Evolutionary conservation across 2,329 filamentous ascomycete species (phyloP).

Genomic region (Ceratocystis harringtonii): DNA sequence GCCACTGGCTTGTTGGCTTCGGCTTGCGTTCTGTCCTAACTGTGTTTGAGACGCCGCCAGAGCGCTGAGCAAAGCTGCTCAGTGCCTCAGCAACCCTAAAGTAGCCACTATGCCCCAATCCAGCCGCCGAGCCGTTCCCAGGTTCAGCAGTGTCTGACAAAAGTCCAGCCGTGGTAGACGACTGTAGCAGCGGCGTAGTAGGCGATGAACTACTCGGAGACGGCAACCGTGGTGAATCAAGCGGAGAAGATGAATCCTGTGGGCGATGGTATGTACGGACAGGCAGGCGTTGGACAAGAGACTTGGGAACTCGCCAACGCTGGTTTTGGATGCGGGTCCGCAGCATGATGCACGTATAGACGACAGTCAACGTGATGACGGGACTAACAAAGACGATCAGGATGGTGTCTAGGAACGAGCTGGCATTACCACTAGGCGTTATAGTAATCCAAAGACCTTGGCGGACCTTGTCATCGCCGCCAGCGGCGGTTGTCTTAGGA

Average conservation of each 20-base stretch:
- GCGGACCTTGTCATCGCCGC: conserved; percentile 29
- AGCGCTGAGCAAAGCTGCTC: conserved; percentile 28
- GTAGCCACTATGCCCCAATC: conserved; percentile 14
- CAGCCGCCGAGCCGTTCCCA: conserved; percentile 42
- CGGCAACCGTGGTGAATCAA: conserved; percentile 41
- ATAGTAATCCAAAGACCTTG: conserved; percentile 94
- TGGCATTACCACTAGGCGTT: conserved; percentile 67
- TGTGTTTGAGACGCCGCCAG: neutral
- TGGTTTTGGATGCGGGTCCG: conserved; percentile 77
- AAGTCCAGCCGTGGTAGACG: conserved; percentile 22
- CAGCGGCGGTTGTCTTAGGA: neutral
- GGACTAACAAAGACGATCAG: conserved; percentile 95
- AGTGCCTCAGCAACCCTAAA: neutral
- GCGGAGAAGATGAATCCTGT: conserved; percentile 36
- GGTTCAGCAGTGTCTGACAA: conserved; percentile 20
- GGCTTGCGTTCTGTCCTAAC: neutral
- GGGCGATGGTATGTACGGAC: conserved; percentile 92
- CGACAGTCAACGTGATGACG: conserved; percentile 77
- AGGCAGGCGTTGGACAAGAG: conserved; percentile 83
- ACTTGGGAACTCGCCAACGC: conserved; percentile 94
- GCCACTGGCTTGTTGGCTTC: conserved; percentile 36
- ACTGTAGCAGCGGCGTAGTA: conserved; percentile 66
- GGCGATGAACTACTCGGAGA: conserved; percentile 53
- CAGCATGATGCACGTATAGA: conserved; percentile 76
- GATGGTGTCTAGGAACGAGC: conserved; percentile 89